Conservation (phyloP, 352 stramenopile species). For the Pythium vanterpoolii region DNA sequence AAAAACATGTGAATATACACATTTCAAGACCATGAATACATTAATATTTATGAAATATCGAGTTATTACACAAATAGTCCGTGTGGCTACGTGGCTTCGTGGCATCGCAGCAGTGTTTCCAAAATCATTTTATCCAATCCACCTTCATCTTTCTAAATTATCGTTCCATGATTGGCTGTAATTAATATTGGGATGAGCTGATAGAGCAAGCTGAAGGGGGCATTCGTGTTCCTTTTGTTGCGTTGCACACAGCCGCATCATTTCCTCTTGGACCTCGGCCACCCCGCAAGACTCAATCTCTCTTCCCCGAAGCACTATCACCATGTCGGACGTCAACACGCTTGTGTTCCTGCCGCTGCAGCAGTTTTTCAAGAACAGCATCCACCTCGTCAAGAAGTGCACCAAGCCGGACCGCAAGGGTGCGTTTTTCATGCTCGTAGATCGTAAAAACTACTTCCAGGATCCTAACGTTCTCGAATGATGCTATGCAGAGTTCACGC, state of each 20-base stretch:
- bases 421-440: too few species aligned
- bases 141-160: neutral
- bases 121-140: conserved; percentile 15
- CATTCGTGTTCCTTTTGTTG: neutral
- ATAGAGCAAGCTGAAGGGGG: conserved; percentile 3
- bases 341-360: conserved; percentile 95
- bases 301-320: neutral
- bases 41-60: neutral
- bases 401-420: conserved; percentile 99
- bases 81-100: conserved; percentile 21
- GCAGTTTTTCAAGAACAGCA: conserved; percentile 97
- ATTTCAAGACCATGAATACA: neutral
- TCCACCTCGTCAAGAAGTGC: conserved; percentile 98
- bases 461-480: neutral
- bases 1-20: neutral
- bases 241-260: conserved; percentile 11
- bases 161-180: conserved; percentile 19
- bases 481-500: conserved; percentile 89
- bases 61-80: neutral
- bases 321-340: conserved; percentile 88
- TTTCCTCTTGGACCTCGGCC: conserved; percentile 18
- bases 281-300: conserved; percentile 1
- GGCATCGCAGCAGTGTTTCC: conserved; percentile 5
- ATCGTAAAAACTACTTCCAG: neutral
- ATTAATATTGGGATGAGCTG: conserved; percentile 7